Evolutionary conservation across 1,284 basidiomycete genomes (phyloP).

Genomic region (Lentinus polychrous): DNA sequence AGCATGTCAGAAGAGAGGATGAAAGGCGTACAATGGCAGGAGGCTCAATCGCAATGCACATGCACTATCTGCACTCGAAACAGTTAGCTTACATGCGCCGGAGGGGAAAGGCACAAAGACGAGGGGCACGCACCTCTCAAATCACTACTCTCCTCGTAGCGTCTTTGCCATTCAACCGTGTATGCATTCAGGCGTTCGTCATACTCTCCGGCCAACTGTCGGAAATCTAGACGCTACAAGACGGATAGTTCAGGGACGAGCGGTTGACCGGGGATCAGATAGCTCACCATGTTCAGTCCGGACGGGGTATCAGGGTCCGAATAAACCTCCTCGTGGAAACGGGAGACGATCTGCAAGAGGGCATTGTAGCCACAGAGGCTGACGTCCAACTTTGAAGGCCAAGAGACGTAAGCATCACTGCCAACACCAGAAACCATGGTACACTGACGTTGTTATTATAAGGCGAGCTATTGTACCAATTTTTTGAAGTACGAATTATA

Average conservation of each 20-base stretch:
- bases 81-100: too few species aligned
- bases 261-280: slow-evolving; percentile 4
- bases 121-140: slow-evolving; percentile 11
- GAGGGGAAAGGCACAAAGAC: too few species aligned
- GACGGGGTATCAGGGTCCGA: slow-evolving; percentile 64
- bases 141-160: slow-evolving; percentile 20
- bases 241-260: background rate
- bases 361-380: slow-evolving; percentile 69
- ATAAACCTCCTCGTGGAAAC: slow-evolving; percentile 72
- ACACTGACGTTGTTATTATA: slow-evolving; percentile 49
- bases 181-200: slow-evolving; percentile 52
- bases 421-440: background rate
- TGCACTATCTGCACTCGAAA: slow-evolving; percentile 40
- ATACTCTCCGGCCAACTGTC: slow-evolving; percentile 50
- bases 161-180: slow-evolving; percentile 51
- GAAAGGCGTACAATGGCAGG: slow-evolving; percentile 60
- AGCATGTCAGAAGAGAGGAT: background rate
- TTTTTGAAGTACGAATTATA: slow-evolving; percentile 64
- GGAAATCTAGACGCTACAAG: slow-evolving; percentile 56
- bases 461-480: slow-evolving; percentile 71
- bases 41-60: slow-evolving; percentile 60
- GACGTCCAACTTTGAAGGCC: slow-evolving; percentile 51
- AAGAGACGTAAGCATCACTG: background rate
- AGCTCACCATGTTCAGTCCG: slow-evolving; percentile 60
- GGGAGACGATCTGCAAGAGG: slow-evolving; percentile 61